Conservation (phyloP, 1,284 basidiomycete species). For the Tremellales sp. region DNA sequence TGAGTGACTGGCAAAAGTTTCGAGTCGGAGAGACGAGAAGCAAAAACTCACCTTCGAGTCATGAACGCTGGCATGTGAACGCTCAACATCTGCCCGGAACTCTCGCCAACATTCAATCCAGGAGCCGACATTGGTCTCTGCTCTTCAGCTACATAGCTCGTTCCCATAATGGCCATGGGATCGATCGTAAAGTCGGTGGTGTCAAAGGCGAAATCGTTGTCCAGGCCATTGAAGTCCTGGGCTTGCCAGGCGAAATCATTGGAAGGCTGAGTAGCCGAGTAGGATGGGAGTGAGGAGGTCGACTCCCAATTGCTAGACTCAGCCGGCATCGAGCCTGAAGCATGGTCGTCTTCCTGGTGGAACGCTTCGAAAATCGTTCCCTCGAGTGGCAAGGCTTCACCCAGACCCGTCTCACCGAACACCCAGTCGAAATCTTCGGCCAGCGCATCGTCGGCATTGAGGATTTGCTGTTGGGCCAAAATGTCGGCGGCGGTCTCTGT, state of each 20-base stretch:
- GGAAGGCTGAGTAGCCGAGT: not conserved
- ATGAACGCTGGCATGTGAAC: conserved; percentile 26
- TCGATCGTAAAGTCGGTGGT: conserved; percentile 23
- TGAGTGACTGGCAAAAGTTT: conserved; percentile 2
- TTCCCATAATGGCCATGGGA: conserved; percentile 24
- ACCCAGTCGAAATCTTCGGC: conserved; percentile 32
- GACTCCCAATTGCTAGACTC: not conserved
- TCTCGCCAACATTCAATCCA: conserved; percentile 22
- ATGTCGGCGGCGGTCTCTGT: conserved; percentile 5
- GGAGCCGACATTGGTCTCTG: conserved; percentile 30
- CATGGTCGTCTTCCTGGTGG: conserved; percentile 4
- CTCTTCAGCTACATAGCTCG: conserved; percentile 36
- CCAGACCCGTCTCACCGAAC: conserved; percentile 26
- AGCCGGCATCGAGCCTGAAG: not conserved
- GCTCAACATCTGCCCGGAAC: conserved; percentile 26
- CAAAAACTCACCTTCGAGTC: conserved; percentile 30
- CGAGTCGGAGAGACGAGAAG: not conserved
- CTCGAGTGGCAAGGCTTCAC: conserved; percentile 10
- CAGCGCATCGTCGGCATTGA: conserved; percentile 12
- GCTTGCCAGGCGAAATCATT: not conserved
- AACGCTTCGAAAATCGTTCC: conserved; percentile 23
- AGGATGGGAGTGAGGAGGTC: not conserved
- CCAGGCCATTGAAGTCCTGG: conserved; percentile 20
- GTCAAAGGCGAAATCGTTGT: conserved; percentile 11
- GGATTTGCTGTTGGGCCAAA: not conserved